phyloP scores from a whole-genome alignment of 768 basidiomycete genomes.

The Auriscalpium orientale region DNA sequence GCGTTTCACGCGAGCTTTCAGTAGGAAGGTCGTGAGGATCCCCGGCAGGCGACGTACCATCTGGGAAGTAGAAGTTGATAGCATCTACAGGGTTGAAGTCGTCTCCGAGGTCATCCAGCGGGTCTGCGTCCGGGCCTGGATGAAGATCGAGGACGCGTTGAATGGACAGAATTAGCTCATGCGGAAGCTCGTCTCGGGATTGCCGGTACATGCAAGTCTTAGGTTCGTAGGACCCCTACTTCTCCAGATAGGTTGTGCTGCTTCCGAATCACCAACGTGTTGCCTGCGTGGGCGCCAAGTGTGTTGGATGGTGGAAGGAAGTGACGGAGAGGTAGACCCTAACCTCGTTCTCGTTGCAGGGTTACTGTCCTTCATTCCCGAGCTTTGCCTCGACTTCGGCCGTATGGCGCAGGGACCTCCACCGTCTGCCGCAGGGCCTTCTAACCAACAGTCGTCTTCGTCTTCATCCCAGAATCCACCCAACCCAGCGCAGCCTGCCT shows the following conservation, averaged over 20 bases:
- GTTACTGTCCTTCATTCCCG: not conserved
- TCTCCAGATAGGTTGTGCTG: too few species aligned
- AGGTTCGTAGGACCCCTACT: not conserved
- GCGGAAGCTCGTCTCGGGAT: conserved; percentile 45
- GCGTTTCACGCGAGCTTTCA: not conserved
- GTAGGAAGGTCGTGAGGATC: not conserved
- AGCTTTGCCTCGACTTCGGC: not conserved
- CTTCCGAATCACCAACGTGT: not conserved
- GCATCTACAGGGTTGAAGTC: conserved; percentile 50
- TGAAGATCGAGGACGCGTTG: conserved; percentile 60
- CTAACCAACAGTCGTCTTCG: conserved; percentile 15
- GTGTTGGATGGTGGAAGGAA: not conserved
- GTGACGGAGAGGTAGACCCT: not conserved
- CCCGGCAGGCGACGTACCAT: conserved; percentile 44
- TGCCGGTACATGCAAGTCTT: conserved; percentile 10
- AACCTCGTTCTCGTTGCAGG: not conserved
- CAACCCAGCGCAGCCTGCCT: not conserved
- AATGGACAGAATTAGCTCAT: conserved; percentile 61
- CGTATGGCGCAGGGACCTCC: conserved; percentile 35
- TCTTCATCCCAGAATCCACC: conserved; percentile 6
- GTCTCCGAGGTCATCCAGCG: conserved; percentile 49
- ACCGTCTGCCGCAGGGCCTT: conserved; percentile 34
- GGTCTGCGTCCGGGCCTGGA: conserved; percentile 37
- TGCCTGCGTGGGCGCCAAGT: not conserved
- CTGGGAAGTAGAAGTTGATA: conserved; percentile 65